A percentile compares a stretch with the other conserved stretches of the same genome.
phyloP scores from a whole-genome alignment of 805 yeast species.

The Wilhelminamyces savonicus region DNA sequence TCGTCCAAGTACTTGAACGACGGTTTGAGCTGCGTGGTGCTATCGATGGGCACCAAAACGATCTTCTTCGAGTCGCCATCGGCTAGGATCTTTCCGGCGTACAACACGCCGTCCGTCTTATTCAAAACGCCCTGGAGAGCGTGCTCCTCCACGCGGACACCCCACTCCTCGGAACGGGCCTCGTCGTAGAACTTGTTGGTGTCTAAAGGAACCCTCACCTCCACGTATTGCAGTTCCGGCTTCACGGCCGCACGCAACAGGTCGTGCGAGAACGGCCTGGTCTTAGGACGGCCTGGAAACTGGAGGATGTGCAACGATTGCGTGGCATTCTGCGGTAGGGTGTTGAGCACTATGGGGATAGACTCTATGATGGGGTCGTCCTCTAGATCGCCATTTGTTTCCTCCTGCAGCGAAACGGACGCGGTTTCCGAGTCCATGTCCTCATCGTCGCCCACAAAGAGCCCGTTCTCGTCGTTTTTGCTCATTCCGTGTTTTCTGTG shows the following conservation, averaged over 20 bases:
- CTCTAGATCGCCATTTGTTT: conserved; percentile 5
- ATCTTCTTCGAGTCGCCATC: conserved; percentile 36
- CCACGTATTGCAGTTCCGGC: conserved; percentile 55
- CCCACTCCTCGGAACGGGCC: conserved; percentile 61
- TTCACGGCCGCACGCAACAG: conserved; percentile 49
- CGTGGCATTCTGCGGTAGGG: conserved; percentile 13
- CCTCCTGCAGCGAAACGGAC: conserved; percentile 7
- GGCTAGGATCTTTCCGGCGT: conserved; percentile 23
- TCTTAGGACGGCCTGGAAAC: conserved; percentile 31
- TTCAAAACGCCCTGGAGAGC: conserved; percentile 66
- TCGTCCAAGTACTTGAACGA: conserved; percentile 74
- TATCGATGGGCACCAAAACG: conserved; percentile 58
- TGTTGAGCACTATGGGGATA: conserved; percentile 28
- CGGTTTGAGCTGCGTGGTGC: conserved; percentile 75
- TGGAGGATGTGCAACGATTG: conserved; percentile 34
- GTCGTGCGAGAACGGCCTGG: conserved; percentile 29
- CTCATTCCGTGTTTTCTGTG: too few species aligned
- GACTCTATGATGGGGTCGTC: conserved; percentile 36
- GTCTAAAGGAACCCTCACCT: conserved; percentile 71
- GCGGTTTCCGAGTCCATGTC: conserved; percentile 8
- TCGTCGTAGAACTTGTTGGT: conserved; percentile 63
- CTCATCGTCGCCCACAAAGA: conserved; percentile 21
- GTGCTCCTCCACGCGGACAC: conserved; percentile 49
- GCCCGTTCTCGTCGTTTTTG: conserved; percentile 2
- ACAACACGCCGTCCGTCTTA: conserved; percentile 41